Base-by-base conservation (phyloP, 2,329 filamentous ascomycete species). In the Cercospora sp. region DNA sequence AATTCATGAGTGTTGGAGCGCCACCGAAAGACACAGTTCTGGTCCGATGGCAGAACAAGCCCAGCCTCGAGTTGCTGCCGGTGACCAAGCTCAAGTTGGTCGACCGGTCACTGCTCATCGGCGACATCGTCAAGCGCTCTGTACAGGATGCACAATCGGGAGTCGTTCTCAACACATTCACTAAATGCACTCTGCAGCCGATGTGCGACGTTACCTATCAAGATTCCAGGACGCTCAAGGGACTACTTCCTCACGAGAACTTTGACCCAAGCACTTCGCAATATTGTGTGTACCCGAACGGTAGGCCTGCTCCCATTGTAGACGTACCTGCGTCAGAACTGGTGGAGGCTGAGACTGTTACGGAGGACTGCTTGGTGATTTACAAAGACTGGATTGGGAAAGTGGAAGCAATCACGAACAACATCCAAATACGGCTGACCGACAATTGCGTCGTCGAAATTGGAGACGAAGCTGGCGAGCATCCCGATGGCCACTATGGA, bases 311-410 rank as follows among this genome's bases (percentile, higher is more conserved):
- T 10, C 60, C 64, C 5, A 62, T 79, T 13, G 18, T 69, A 3
- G 72, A 76, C 31, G 67, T 80, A 3, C 75, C 77, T n/a, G 74
- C 75, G 1, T 71, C 68, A 3, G 78, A 79, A 64, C 63, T 80
- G 10, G 64, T 69, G 31, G 72, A 73, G 18, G 70, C 72, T 9
- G 74, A 75, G 18, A 62, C 67, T 77, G 84, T 82, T 69, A 74
- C 79, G 5, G 82, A 84, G 68, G 85, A 84, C 4, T 84, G 86
- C 63, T 79, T 85, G 33, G 79, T 88, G 23, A 79, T 87, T 12
- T 86, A 84, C 73, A 79, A 83, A 18, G 81, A 85, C 70, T 88
- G 86, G 84, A 74, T 89, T 3, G 87, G 87, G 1, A 77, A 82
- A 10, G 81, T 89, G 4, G 80, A 83, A 61, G 79, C 82, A 2